These are phyloP conservation scores for Akebia trifoliata DNA, from an alignment of 164 flowering plant species.

Conservation along the genomic window DNA sequence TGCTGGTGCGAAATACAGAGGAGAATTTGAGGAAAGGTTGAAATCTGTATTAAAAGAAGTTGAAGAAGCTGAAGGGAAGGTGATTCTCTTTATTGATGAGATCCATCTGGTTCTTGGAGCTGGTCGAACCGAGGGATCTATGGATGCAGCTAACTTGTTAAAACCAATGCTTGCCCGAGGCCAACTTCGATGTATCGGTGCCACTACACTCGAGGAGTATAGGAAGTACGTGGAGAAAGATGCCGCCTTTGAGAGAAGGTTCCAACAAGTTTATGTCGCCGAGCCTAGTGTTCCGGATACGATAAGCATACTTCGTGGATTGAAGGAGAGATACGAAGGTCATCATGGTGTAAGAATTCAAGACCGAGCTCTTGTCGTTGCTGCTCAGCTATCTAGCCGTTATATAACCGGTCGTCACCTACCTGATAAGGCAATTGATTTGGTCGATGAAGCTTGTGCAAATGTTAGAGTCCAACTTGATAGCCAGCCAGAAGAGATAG, in stretches of 20 bases:
- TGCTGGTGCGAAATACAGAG: conserved; percentile 70
- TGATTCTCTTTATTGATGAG: conserved; percentile 67
- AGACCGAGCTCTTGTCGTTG: conserved; percentile 62
- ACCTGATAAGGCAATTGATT: conserved; percentile 79
- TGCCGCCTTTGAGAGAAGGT: conserved; percentile 70
- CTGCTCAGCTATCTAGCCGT: conserved; percentile 52
- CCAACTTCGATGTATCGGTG: conserved; percentile 67
- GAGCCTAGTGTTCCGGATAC: conserved; percentile 70
- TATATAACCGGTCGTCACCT: conserved; percentile 66
- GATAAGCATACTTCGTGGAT: conserved; percentile 38
- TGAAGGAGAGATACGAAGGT: conserved; percentile 61
- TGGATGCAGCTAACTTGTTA: conserved; percentile 77
- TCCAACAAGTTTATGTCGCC: conserved; percentile 71
- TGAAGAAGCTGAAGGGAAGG: conserved; percentile 45
- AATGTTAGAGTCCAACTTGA: conserved; percentile 78
- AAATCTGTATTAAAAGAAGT: conserved; percentile 70
- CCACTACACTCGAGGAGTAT: conserved; percentile 67
- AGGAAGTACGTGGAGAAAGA: conserved; percentile 77
- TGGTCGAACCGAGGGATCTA: conserved; percentile 61
- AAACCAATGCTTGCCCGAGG: conserved; percentile 83
- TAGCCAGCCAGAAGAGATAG: conserved; percentile 71
- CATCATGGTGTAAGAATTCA: conserved; percentile 75
- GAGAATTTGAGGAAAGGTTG: conserved; percentile 71
- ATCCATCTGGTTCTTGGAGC: conserved; percentile 67
- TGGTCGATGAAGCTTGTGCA: conserved; percentile 86